phyloP scores from a whole-genome alignment of 495 filamentous ascomycete genomes.

The Hypoxylon intermedium region DNA sequence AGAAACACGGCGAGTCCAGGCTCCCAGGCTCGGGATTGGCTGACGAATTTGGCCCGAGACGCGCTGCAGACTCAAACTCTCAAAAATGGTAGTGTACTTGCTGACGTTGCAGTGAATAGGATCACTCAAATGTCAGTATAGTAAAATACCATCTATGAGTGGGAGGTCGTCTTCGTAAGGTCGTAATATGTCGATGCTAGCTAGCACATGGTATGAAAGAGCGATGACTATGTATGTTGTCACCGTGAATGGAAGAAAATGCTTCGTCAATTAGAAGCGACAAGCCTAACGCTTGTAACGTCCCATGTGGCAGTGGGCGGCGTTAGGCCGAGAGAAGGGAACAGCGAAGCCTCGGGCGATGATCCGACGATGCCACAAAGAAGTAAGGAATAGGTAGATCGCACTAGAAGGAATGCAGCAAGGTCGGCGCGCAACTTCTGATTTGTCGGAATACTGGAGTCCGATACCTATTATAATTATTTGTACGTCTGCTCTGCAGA shows the following conservation, averaged over 20 bases:
- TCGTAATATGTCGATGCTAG: slow-evolving; percentile 1
- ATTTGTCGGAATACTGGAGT: not conserved
- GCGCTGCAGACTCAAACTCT: slow-evolving; percentile 19
- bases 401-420: slow-evolving; percentile 32
- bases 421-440: slow-evolving; percentile 6
- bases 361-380: slow-evolving; percentile 4
- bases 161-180: slow-evolving; percentile 1
- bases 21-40: slow-evolving; percentile 33
- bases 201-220: slow-evolving; percentile 22
- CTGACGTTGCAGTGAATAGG: slow-evolving; percentile 8
- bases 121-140: slow-evolving; percentile 10
- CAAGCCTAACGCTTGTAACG: slow-evolving; percentile 12
- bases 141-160: not conserved
- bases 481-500: slow-evolving; percentile 34
- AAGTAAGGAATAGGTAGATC: slow-evolving; percentile 13
- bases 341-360: slow-evolving; percentile 21
- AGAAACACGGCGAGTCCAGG: slow-evolving; percentile 24
- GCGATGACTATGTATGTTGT: slow-evolving; percentile 5
- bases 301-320: slow-evolving; percentile 15
- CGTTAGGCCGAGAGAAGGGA: slow-evolving; percentile 12
- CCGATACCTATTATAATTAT: slow-evolving; percentile 21
- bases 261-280: slow-evolving; percentile 4
- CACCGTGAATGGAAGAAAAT: slow-evolving; percentile 1
- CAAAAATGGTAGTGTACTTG: slow-evolving; percentile 6
- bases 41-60: slow-evolving; percentile 27